Base-by-base conservation (phyloP, 345 rosid genomes). In the Eutrema heterophyllum region DNA sequence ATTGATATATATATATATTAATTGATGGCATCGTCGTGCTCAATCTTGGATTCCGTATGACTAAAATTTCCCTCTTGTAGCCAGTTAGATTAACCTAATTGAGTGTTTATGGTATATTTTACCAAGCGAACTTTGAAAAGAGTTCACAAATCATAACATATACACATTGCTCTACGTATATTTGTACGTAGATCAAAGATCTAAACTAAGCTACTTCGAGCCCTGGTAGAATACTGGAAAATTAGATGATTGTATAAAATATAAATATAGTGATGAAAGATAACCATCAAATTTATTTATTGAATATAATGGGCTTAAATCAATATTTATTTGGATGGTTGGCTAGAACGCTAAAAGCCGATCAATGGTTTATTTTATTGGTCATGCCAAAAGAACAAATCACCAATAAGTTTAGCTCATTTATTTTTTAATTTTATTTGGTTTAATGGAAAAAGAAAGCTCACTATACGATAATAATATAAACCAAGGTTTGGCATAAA, bases 401-500 rank as follows among this genome's bases (percentile, higher is more conserved):
- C 13, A 74, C 71, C 66, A 64, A 44, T 29, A 68, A 72, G 49
- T 62, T 58, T 35, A 66, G 35, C 43, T 38, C 36, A 46, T 9
- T 15, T 56, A 27, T 40, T 8, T 52, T 51, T 33, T 4, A 32
- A 27, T 44, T 41, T 32, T 3, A 27, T 66, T 53, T 61, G 64
- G 69, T 62, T 61, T 63, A 33, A 54, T 45, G 64, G 69, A 69
- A 62, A 76, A 70, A 76, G 74, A 76, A 76, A 68, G 68, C 63
- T 68, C 68, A 68, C 24, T 21, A 21, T 55, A 70, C 66, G 80
- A 76, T 63, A 55, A 38, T 62, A 70, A 61, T 69, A 63, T 62
- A 69, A 69, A 70, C 80, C 70, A 61, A 55, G 75, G 75, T 76
- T 76, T 63, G 80, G 75, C 66, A 70, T 63, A 54, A 76, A 74